Base-by-base conservation (phyloP, 192 early-diverging fungal genomes). In the Gryganskiella cystojenkinii region DNA sequence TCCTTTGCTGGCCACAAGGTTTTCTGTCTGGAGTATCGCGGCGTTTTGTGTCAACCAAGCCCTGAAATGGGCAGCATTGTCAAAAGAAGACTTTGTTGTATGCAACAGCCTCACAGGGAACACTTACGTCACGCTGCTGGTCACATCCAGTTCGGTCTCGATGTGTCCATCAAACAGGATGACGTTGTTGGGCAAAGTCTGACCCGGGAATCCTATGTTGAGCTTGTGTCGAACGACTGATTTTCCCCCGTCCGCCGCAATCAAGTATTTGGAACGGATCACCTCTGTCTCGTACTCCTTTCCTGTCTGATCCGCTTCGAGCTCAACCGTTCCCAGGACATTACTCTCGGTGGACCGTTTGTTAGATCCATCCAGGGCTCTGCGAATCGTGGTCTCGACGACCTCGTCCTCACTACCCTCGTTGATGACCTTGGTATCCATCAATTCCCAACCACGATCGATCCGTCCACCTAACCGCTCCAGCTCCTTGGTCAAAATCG, bases 211-310 rank as follows among this genome's bases (percentile, higher is more conserved):
- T 1, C 57, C 47, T 20, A 71, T 81, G 30, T 43, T 22, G 33
- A 81, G n/a, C 55, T 74, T 71, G 47, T 81, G 79, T 4, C 71
- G 64, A 35, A 81, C 79, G 20, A 62, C 67, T 4, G 71, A 74
- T 44, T 67, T 60, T 17, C 79, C 79, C 15, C 79, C 79, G 22
- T 81, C 79, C 1, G 69, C 68, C 0, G 58, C 79, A 20, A 81
- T 67, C 30, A 81, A 46, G 35, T 81, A 81, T 35, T 62, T 20
- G 20, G 71, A 72, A 0, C 64, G 37, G 0, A 81, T 45, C 2
- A 65, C 31, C 31, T 72, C 61, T 0, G 46, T 56, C 37, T 74
- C 64, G 27, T 68, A 69, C 25, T 69, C 31, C 27, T 69, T 78
- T 17, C 34, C 67, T 1, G 42, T 27, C 7, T 69, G 57, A 31